A percentile compares a stretch with the other conserved stretches of the same genome.
Evolutionary conservation across 1,139 yeast genomes (phyloP).

Genomic region (Groenewaldozyma sp.): DNA sequence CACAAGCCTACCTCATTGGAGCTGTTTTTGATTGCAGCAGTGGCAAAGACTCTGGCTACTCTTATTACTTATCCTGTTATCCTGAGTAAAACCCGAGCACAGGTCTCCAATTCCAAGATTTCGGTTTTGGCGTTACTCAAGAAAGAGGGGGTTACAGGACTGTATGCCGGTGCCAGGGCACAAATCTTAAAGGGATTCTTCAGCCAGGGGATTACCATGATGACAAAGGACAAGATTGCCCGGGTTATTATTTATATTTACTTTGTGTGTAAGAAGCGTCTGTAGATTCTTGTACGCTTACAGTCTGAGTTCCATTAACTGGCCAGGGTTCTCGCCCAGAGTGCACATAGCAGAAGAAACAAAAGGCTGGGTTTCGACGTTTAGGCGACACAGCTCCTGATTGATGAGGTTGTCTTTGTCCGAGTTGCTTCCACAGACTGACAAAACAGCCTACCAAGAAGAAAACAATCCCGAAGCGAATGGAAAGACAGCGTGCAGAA

Average conservation of each 20-base stretch:
- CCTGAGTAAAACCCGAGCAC: slow-evolving; percentile 66
- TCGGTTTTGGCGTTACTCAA: slow-evolving; percentile 39
- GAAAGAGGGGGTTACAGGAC: slow-evolving; percentile 57
- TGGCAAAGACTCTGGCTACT: slow-evolving; percentile 29
- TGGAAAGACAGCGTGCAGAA: too few relatives aligned
- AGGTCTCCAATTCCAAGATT: slow-evolving; percentile 35
- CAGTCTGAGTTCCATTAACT: too few relatives aligned
- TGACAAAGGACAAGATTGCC: slow-evolving; percentile 29
- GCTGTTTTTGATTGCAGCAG: slow-evolving; percentile 26
- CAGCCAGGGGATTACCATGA: slow-evolving; percentile 31
- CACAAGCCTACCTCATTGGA: slow-evolving; percentile 23
- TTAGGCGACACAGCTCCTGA: too few relatives aligned
- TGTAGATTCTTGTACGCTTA: too few relatives aligned
- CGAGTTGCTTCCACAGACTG: too few relatives aligned
- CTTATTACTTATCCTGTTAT: slow-evolving; percentile 29
- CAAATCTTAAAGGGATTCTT: slow-evolving; percentile 31
- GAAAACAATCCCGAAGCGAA: too few relatives aligned
- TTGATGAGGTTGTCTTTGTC: too few relatives aligned
- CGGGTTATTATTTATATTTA: slow-evolving; percentile 22
- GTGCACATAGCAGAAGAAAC: too few relatives aligned
- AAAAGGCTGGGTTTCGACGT: too few relatives aligned
- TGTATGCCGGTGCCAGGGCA: slow-evolving; percentile 50
- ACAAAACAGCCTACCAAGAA: too few relatives aligned
- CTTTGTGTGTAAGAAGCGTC: slow-evolving; percentile 11
- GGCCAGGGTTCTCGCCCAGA: too few relatives aligned